Evolutionary conservation across 2,329 filamentous ascomycete genomes (phyloP), one percentile per base, ranked within the genome.

Genomic region (Lachnellula occidentalis): DNA sequence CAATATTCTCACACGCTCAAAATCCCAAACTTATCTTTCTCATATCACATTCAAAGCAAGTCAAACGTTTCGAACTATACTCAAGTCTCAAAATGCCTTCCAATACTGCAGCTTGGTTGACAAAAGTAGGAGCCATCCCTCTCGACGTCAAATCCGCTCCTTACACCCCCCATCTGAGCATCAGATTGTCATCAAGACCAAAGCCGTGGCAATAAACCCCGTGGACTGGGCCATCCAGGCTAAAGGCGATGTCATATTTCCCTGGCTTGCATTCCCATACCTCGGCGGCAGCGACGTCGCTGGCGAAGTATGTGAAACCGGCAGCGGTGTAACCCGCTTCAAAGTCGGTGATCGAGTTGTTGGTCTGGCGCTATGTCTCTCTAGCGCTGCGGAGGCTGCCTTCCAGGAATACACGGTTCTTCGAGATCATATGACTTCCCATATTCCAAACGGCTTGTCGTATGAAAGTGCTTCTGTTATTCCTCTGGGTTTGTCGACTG

Each of bases 201-300:
- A 56, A 27, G 71, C 71, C 9, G 59, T 74, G 3, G 73, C 71
- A 4, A 67, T 76, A 48, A 76, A 75, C 55, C 70, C 72, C 1
- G 66, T 75, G 14, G 74, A 76, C 56, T 50, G 53, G 47, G 50
- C 27, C 17, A 22, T 50, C n/a, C 39, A 45, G 34, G 11, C 15
- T 12, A 22, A 17, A 17, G 57, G 53, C 15, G 36, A 46, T 8
- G 15, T 22, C 9, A 7, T 53, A 19, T 48, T 49, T 15, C n/a
- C 42, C 22, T 45, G 22, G 34, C 37, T 58, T 7, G 45, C 50
- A n/a, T 51, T 64, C 69, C 51, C 51, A 62, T 42, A 22, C 45
- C 43, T 57, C 34, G 34, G 54, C 17, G 58, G 58, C n/a, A 34
- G 4, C 9, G 58, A 61, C 42, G 31, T 57, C 22, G 54, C 57